Evolutionary conservation across 768 basidiomycete genomes (phyloP).

Genomic region (Leucocoprinus sp.): DNA sequence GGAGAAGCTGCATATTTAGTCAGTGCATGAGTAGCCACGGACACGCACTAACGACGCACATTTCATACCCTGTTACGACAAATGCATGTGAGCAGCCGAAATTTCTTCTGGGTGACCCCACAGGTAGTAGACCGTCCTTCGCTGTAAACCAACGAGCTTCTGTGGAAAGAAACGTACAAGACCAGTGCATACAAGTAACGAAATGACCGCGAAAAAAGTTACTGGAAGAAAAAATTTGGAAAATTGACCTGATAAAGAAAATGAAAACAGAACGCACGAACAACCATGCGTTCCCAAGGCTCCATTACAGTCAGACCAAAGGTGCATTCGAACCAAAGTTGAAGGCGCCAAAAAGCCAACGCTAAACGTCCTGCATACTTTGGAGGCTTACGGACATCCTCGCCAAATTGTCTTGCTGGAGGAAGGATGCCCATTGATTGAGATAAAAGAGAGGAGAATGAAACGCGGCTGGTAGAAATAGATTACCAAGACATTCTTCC

Average conservation of each 20-base stretch:
- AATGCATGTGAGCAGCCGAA: slow-evolving; percentile 1
- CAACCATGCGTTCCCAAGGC: slow-evolving; percentile 44
- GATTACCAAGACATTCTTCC: too few species aligned
- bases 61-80: not conserved
- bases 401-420: slow-evolving; percentile 2
- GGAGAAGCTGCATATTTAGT: too few species aligned
- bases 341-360: slow-evolving; percentile 35
- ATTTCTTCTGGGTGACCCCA: slow-evolving; percentile 39
- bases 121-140: slow-evolving; percentile 39
- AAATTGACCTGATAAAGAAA: not conserved
- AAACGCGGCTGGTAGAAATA: too few species aligned
- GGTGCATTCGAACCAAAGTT: slow-evolving; percentile 48
- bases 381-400: slow-evolving; percentile 8
- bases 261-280: slow-evolving; percentile 22
- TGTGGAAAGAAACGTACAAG: slow-evolving; percentile 39
- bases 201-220: slow-evolving; percentile 30
- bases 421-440: too few species aligned
- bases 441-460: too few species aligned
- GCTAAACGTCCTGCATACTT: not conserved
- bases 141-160: slow-evolving; percentile 32
- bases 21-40: too few species aligned
- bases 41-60: not conserved
- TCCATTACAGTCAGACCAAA: slow-evolving; percentile 46
- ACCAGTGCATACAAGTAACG: slow-evolving; percentile 32
- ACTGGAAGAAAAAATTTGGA: slow-evolving; percentile 21